Conservation (phyloP, 2,329 filamentous ascomycete genomes). For the Alternaria sp. region DNA sequence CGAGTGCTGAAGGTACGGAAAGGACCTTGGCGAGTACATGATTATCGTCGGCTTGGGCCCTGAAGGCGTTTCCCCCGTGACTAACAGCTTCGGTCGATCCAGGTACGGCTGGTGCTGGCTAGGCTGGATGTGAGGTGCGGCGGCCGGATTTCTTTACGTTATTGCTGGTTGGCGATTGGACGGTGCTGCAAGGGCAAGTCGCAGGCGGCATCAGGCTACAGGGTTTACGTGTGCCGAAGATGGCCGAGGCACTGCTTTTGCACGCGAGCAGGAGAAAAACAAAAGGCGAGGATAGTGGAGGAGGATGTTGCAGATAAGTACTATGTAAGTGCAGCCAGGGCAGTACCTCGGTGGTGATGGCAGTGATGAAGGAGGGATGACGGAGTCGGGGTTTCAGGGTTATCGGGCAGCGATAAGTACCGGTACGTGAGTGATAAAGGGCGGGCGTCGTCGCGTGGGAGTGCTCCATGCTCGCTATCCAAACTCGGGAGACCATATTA, state of each 20-base stretch:
- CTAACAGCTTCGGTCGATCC: conserved; percentile 27
- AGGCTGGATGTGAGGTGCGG: conserved; percentile 43
- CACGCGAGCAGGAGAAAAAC: conserved; percentile 3
- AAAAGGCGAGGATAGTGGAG: conserved; percentile 5
- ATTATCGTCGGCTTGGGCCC: conserved; percentile 42
- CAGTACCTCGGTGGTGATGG: conserved; percentile 13
- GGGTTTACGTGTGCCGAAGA: conserved; percentile 29
- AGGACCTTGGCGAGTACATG: conserved; percentile 58
- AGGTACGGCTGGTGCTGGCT: conserved; percentile 27
- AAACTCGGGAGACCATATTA: conserved; percentile 8
- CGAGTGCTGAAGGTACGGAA: conserved; percentile 50
- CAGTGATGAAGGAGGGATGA: conserved; percentile 15
- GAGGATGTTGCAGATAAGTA: conserved; percentile 9
- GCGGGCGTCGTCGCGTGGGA: conserved; percentile 35
- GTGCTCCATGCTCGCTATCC: conserved; percentile 16
- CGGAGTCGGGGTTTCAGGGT: conserved; percentile 19
- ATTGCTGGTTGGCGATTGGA: conserved; percentile 49
- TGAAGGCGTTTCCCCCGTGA: conserved; percentile 41
- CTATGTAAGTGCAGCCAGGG: conserved; percentile 2
- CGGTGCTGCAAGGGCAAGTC: conserved; percentile 31
- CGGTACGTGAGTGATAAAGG: conserved; percentile 16
- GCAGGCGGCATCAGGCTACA: conserved; percentile 41
- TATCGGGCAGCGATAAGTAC: conserved; percentile 30
- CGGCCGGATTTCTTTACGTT: conserved; percentile 48
- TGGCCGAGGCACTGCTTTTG: conserved; percentile 16